Base-by-base conservation (phyloP, 2,329 filamentous ascomycete genomes). In the Stagonosporopsis tanaceti region DNA sequence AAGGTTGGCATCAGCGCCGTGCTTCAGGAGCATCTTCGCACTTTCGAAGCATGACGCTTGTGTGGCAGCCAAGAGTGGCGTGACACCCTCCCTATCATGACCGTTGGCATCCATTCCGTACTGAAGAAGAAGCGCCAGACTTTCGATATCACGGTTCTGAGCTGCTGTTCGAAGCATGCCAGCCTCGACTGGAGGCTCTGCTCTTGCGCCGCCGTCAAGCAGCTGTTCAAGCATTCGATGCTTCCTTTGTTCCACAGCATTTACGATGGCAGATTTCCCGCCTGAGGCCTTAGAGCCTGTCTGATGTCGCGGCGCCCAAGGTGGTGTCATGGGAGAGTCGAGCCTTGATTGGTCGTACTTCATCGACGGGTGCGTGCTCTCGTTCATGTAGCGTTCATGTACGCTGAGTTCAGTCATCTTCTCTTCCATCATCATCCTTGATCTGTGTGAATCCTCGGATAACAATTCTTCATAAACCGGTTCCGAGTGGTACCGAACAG, bases 171-270 rank as follows among this genome's bases (percentile, higher is more conserved):
- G 62, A 11, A 75, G 61, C 71, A 74, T 72, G 20, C 60, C 59
- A n/a, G 70, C 66, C 57, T 75, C 72, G 44, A 70, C 62, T 6
- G 61, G 61, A 8, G 65, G 56, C 47, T 75, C 71, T 25, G 68
- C 65, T 50, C 62, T 68, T 8, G 70, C 66, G 11, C 72, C 72
- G n/a, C 70, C 63, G 14, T 75, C 70, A 7, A 75, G 63, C 12
- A 75, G 57, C 44, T 75, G 70, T 48, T 73, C 70, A 12, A 75
- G 64, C 12, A 85, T 85, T 11, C 87, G 86, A 59, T 90, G 89
- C 74, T 89, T 88, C 62, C 88, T 79, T 4, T 90, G 80, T 47
- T 83, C 82, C 0, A 86, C 85, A 3, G 82, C 86, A 22, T 85
- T 83, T 80, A 81, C 15, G 74, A 81, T 60, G 24, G 66, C 75